Evolutionary conservation across 192 early-diverging fungal species (phyloP), one percentile per base, ranked within the genome.

Genomic region (Dissophora ornata): DNA sequence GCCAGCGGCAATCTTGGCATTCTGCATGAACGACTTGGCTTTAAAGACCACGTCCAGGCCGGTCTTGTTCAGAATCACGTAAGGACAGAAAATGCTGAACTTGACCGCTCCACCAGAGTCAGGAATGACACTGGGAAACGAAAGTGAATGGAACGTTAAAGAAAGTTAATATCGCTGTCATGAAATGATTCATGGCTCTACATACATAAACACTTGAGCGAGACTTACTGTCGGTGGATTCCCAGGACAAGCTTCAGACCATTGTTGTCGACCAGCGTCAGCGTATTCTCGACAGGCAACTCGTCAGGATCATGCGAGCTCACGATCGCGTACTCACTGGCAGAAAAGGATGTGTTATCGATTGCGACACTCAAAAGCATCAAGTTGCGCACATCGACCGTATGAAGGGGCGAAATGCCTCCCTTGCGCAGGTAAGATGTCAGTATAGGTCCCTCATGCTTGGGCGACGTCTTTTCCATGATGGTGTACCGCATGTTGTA

Each of bases 51-150:
- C 85, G 32, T 88, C 83, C 32, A 95, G 67, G 1, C 95, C 94
- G 4, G 96, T 94, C 69, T 96, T 94, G 82, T 99, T 99, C 50
- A 99, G 74, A 71, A 99, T 88, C 1, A 97, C 88, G 66, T 99
- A 97, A 6, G 97, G 96, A 52, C 90, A 88, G 84, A 91, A 97
- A n/a, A 99, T 86, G 71, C 89, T 93, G 65, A 97, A 91, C 44
- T 91, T 95, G 22, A 90, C 87, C 29, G 79, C 90, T 57, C 91
- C 95, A 54, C 87, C 91, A 55, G 82, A 84, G 53, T 90, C 87
- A 24, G 79, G 87, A 59, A 84, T 85, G 59, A 81, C 88, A 63
- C 89, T 86, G 22, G 61, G 19, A 32, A 50, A 46, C 22, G 28
- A 51, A 40, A 46, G 8, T 19, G 25, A n/a, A 16, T n/a, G n/a